A percentile compares a stretch with the other conserved stretches of the same genome.
These are phyloP conservation scores for Nakazawaea holstii DNA, from an alignment of 805 yeast genomes.

Conservation along the genomic window DNA sequence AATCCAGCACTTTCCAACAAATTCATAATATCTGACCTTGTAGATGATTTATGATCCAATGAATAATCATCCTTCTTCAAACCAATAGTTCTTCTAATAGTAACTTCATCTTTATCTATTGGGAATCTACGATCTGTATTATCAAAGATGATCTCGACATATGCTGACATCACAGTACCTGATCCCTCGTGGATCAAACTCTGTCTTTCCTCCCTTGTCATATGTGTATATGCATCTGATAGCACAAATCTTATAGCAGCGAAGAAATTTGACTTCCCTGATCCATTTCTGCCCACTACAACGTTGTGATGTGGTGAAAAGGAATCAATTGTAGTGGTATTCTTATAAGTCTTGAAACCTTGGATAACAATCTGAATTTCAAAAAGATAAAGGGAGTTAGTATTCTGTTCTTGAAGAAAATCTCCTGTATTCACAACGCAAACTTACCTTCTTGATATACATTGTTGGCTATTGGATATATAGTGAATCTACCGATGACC, in stretches of 20 bases:
- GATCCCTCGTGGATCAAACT: slow-evolving; percentile 88
- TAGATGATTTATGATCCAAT: slow-evolving; percentile 71
- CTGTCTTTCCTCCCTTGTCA: slow-evolving; percentile 81
- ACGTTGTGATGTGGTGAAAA: slow-evolving; percentile 83
- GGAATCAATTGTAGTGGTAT: slow-evolving; percentile 69
- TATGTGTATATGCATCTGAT: slow-evolving; percentile 82
- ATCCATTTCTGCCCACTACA: slow-evolving; percentile 89
- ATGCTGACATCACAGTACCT: slow-evolving; percentile 86
- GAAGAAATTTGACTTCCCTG: slow-evolving; percentile 93
- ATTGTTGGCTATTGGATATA: neutral
- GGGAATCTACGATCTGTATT: slow-evolving; percentile 75
- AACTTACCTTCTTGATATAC: slow-evolving; percentile 26
- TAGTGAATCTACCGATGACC: too few species aligned
- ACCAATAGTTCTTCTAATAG: slow-evolving; percentile 87
- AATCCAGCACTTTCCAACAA: slow-evolving; percentile 89
- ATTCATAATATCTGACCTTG: slow-evolving; percentile 75
- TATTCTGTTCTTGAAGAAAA: too few species aligned
- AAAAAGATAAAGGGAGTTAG: neutral
- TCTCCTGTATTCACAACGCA: neutral
- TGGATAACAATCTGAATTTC: slow-evolving; percentile 57
- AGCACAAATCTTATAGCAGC: slow-evolving; percentile 91
- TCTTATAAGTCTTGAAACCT: slow-evolving; percentile 91
- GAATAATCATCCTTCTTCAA: slow-evolving; percentile 88
- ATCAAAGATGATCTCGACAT: slow-evolving; percentile 85
- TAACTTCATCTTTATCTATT: slow-evolving; percentile 59